These are phyloP conservation scores for Rhodotorula diobovata DNA, from an alignment of 768 basidiomycete species.

Conservation along the genomic window DNA sequence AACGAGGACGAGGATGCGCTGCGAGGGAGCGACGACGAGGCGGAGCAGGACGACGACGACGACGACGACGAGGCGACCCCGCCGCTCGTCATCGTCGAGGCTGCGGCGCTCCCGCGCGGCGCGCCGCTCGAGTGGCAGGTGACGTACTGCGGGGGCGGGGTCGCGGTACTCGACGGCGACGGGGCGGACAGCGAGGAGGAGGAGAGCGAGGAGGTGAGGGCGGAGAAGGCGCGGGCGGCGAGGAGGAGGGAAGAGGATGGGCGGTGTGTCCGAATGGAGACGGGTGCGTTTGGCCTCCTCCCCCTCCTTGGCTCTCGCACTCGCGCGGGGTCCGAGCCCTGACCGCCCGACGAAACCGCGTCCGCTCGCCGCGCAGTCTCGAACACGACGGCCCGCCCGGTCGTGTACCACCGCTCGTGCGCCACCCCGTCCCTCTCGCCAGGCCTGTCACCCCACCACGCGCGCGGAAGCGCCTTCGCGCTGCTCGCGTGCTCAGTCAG, in stretches of 20 bases:
- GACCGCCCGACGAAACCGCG: too few relatives aligned
- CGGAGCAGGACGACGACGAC: not conserved
- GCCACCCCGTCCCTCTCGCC: not conserved
- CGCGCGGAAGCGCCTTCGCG: conserved; percentile 1
- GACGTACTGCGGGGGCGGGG: conserved; percentile 35
- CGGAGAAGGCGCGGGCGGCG: too few relatives aligned
- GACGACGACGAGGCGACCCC: not conserved
- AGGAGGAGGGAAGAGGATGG: not conserved
- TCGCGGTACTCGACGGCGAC: conserved; percentile 12
- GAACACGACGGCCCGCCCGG: not conserved
- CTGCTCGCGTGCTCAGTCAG: conserved; percentile 18
- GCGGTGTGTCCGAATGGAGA: not conserved
- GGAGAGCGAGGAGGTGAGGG: conserved; percentile 23
- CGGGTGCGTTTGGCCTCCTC: not conserved
- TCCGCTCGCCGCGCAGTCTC: not conserved
- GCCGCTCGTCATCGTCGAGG: conserved; percentile 45
- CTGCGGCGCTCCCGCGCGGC: conserved; percentile 46
- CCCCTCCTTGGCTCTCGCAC: too few relatives aligned
- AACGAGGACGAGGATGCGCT: not conserved
- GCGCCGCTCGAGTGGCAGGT: conserved; percentile 51
- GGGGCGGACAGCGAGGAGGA: not conserved
- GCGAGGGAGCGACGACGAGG: not conserved
- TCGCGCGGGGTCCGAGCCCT: not conserved
- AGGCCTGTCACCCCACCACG: not conserved
- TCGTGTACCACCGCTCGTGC: conserved; percentile 23